Base-by-base conservation (phyloP, 495 filamentous ascomycete species). In the Penicillium cinerascens region DNA sequence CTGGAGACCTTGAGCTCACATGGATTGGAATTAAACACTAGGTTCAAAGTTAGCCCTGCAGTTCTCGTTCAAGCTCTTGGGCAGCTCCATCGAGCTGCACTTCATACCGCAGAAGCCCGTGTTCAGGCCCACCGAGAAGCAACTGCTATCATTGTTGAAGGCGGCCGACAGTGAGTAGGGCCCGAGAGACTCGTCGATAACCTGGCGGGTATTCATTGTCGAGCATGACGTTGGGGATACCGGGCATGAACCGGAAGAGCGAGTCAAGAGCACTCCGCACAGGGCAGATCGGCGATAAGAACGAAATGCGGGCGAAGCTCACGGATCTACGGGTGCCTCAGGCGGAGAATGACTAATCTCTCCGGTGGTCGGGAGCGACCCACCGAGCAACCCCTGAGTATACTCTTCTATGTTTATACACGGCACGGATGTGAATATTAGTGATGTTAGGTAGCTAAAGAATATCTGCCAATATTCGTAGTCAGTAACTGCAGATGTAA, bases 51-150 rank as follows among this genome's bases (percentile, higher is more conserved):
- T 40, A 60, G 55, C 51, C 26, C 44, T 41, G 17, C 29, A 10
- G 29, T 7, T 46, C 13, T 40, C 25, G 35, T 18, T 44, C 3
- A 6, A 49, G 47, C 47, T 46, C 41, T 13, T 23, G 18, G 7
- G 35, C 13, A 49, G 51, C 58, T 51, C 39, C 23, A 25, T 9
- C 20, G 13, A 45, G 25, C 41, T 50, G 13, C 2, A 1, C 25
- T n/a, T 13, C 29, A 16, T 80, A 95, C 91, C 87, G 67, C 87
- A 87, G 64, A 95, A 93, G 2, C 93, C 93, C 15, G 82, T 84
- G 54, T 96, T 87, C 33, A 96, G 73, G 3, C 90, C 93, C 6
- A 96, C 89, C 38, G 91, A 83, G 73, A 98, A 98, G 64, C 86
- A 91, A 51, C 82, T 90, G 63, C 80, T 84, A 63, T 96, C 88